phyloP scores from a whole-genome alignment of 176 grass and related monocot genomes.

The Poa annua region DNA sequence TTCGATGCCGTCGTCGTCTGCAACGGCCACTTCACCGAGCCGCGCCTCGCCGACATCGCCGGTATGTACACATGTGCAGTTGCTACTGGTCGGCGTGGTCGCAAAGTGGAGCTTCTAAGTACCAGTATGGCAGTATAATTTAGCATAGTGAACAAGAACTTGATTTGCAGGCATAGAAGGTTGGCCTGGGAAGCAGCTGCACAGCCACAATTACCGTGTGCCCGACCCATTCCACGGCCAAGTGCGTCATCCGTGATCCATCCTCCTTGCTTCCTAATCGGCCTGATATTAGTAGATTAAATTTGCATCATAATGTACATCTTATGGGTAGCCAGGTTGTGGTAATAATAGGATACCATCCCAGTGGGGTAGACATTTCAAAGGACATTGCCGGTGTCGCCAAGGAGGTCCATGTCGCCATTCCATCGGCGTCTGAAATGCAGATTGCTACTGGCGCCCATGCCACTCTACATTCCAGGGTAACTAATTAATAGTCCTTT shows the following conservation, averaged over 20 bases:
- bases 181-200: constrained; percentile 65
- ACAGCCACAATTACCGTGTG: constrained; percentile 68
- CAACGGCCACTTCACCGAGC: constrained; percentile 65
- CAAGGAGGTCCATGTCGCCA: constrained; percentile 68
- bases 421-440: background rate
- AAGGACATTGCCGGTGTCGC: constrained; percentile 51
- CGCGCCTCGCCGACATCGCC: constrained; percentile 56
- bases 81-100: too few species aligned
- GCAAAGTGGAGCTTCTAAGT: background rate
- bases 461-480: constrained; percentile 58
- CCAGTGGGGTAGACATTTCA: constrained; percentile 67
- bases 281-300: background rate
- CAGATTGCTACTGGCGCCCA: background rate
- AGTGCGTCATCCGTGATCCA: background rate
- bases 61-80: constrained; percentile 25
- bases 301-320: background rate
- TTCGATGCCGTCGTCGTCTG: constrained; percentile 65
- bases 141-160: background rate
- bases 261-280: background rate
- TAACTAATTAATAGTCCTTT: background rate
- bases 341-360: constrained; percentile 57
- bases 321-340: constrained; percentile 40
- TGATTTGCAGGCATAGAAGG: constrained; percentile 39
- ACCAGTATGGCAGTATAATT: background rate
- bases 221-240: constrained; percentile 50